phyloP scores from a whole-genome alignment of 2,329 filamentous ascomycete species.

The Phoma sp. region DNA sequence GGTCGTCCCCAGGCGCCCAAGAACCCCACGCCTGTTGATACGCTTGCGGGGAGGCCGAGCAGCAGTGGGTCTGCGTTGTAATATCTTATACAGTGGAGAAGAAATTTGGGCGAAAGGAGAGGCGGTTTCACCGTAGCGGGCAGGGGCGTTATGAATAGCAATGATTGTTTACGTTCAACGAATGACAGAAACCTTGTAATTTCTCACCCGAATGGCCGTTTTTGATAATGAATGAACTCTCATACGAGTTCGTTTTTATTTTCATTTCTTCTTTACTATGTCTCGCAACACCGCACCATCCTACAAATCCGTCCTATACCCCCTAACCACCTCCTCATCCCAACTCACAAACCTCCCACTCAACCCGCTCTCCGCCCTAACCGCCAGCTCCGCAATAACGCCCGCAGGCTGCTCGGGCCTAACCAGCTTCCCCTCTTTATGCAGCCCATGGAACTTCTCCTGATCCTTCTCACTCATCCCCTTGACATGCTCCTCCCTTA shows the following conservation, averaged over 20 bases:
- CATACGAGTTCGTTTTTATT: too few species aligned
- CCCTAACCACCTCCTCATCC: slow-evolving; percentile 39
- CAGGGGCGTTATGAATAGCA: too few species aligned
- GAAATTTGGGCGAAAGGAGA: too few species aligned
- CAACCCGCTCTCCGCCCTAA: slow-evolving; percentile 66
- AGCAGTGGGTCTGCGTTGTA: slow-evolving; percentile 12
- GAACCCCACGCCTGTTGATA: slow-evolving; percentile 26
- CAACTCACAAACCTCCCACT: slow-evolving; percentile 75
- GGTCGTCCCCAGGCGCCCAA: slow-evolving; percentile 53
- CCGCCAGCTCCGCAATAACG: slow-evolving; percentile 81
- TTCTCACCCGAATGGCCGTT: too few species aligned
- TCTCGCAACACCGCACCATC: background rate
- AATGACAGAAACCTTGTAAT: background rate
- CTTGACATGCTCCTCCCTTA: slow-evolving; percentile 73
- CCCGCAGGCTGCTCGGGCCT: slow-evolving; percentile 82
- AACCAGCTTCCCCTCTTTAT: slow-evolving; percentile 73
- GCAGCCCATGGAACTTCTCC: slow-evolving; percentile 70
- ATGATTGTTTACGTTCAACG: background rate
- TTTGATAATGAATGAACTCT: too few species aligned
- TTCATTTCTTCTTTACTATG: too few species aligned
- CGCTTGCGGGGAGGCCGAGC: slow-evolving; percentile 28
- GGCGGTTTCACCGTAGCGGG: too few species aligned
- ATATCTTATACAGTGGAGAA: too few species aligned
- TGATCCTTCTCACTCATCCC: slow-evolving; percentile 64
- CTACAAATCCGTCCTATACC: slow-evolving; percentile 31